Evolutionary conservation across 441 rosid species (phyloP).

Genomic region (Populus trichocarpa): DNA sequence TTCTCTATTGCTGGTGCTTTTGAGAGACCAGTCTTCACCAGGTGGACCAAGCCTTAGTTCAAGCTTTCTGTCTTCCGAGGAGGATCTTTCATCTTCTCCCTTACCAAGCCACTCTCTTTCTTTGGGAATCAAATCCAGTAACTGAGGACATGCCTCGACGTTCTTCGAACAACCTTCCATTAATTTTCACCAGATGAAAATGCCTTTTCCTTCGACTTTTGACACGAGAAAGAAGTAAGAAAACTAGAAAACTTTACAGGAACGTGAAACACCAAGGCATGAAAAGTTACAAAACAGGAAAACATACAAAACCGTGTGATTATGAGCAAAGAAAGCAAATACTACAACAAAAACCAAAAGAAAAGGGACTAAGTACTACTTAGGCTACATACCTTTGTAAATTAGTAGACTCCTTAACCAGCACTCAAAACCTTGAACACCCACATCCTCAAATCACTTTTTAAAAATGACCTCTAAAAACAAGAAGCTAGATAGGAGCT

Average conservation of each 20-base stretch:
- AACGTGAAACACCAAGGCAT: neutral
- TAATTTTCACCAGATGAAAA: conserved; percentile 6
- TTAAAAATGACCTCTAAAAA: neutral
- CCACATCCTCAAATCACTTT: conserved; percentile 24
- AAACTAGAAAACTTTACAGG: neutral
- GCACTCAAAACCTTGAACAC: conserved; percentile 26
- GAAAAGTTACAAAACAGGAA: neutral
- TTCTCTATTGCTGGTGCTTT: conserved; percentile 19
- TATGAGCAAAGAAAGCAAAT: neutral
- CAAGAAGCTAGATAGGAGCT: conserved; percentile 5
- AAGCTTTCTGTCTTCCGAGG: conserved; percentile 64
- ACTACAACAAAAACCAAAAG: neutral
- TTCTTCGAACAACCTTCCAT: conserved; percentile 51
- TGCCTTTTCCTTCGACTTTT: conserved; percentile 4
- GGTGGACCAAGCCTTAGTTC: conserved; percentile 96
- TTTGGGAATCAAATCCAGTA: conserved; percentile 47
- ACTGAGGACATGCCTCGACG: conserved; percentile 39
- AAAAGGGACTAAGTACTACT: neutral
- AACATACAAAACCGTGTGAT: neutral
- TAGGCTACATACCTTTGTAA: conserved; percentile 15
- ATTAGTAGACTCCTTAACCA: conserved; percentile 16
- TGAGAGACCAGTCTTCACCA: conserved; percentile 50
- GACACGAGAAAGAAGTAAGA: conserved; percentile 8
- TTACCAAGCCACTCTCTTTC: conserved; percentile 35
- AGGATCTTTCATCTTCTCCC: conserved; percentile 23